Evolutionary conservation across 2,329 filamentous ascomycete genomes (phyloP).

Genomic region (Parasarocladium wereldwijsianum): DNA sequence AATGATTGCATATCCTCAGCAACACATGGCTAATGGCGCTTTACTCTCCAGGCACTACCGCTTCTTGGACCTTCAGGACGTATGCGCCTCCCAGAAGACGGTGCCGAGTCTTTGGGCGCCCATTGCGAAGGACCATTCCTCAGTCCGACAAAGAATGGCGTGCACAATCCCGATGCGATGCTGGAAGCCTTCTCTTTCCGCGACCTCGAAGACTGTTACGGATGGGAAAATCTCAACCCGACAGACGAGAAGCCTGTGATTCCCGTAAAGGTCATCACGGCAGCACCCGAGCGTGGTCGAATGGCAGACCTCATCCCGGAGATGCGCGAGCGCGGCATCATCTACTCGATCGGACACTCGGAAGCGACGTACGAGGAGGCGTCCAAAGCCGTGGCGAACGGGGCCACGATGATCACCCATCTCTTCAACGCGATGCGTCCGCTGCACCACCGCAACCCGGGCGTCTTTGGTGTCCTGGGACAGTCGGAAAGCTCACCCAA

Average conservation of each 20-base stretch:
- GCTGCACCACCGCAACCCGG: conserved; percentile 80
- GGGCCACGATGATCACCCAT: conserved; percentile 82
- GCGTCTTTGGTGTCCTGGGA: conserved; percentile 76
- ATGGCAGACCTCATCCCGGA: conserved; percentile 56
- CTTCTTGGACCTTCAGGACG: conserved; percentile 59
- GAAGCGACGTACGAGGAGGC: conserved; percentile 79
- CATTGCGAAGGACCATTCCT: conserved; percentile 89
- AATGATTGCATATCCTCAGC: conserved; percentile 1
- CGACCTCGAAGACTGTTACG: conserved; percentile 60
- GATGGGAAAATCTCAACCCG: conserved; percentile 46
- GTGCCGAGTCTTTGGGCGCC: conserved; percentile 76
- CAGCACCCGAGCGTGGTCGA: conserved; percentile 64
- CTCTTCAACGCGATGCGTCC: conserved; percentile 91
- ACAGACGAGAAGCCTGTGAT: conserved; percentile 18
- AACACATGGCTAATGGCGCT: conserved; percentile 2
- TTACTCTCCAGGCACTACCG: conserved; percentile 42
- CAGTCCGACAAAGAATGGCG: conserved; percentile 68
- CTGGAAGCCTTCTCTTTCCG: conserved; percentile 45
- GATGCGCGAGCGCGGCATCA: conserved; percentile 49
- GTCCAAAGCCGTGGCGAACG: conserved; percentile 52
- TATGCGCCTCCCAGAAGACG: conserved; percentile 45
- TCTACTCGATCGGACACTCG: conserved; percentile 73
- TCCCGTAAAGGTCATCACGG: conserved; percentile 66
- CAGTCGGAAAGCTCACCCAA: conserved; percentile 40
- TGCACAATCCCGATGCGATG: conserved; percentile 65